These are phyloP conservation scores for Liquidambar formosana DNA, from an alignment of 164 flowering plant genomes.

Conservation along the genomic window DNA sequence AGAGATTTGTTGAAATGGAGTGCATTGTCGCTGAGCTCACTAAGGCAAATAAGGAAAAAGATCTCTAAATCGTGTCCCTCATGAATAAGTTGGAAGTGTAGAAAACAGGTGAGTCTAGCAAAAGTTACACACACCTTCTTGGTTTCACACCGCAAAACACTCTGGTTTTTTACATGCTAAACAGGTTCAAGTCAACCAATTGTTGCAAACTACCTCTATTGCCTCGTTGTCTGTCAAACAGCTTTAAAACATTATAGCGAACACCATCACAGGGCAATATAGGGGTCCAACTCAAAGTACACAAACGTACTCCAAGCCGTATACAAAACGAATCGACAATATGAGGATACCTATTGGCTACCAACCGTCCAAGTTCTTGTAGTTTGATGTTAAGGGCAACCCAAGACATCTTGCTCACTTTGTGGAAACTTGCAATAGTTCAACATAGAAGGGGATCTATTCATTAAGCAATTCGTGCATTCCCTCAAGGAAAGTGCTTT, in stretches of 20 bases:
- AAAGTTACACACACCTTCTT: background rate
- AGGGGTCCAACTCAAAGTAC: background rate
- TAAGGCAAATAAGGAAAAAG: background rate
- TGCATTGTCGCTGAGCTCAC: background rate
- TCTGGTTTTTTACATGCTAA: too few species aligned
- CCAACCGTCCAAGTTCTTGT: too few species aligned
- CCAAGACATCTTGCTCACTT: background rate
- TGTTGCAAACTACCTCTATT: too few species aligned
- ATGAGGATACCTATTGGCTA: too few species aligned
- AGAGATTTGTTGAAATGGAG: too few species aligned
- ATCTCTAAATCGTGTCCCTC: background rate
- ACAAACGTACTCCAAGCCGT: too few species aligned
- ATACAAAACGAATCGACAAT: too few species aligned
- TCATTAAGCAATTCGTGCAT: background rate
- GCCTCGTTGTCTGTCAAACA: background rate
- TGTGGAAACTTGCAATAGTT: background rate
- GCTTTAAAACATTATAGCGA: background rate
- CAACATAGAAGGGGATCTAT: background rate
- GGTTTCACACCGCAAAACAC: background rate
- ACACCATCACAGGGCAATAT: background rate
- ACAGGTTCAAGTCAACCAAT: too few species aligned
- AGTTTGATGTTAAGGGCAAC: too few species aligned
- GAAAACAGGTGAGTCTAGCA: background rate
- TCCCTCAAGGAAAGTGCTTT: background rate
- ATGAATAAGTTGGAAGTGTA: background rate